Evolutionary conservation across 2,329 filamentous ascomycete species (phyloP).

Genomic region (Sordariomycetes sp.): DNA sequence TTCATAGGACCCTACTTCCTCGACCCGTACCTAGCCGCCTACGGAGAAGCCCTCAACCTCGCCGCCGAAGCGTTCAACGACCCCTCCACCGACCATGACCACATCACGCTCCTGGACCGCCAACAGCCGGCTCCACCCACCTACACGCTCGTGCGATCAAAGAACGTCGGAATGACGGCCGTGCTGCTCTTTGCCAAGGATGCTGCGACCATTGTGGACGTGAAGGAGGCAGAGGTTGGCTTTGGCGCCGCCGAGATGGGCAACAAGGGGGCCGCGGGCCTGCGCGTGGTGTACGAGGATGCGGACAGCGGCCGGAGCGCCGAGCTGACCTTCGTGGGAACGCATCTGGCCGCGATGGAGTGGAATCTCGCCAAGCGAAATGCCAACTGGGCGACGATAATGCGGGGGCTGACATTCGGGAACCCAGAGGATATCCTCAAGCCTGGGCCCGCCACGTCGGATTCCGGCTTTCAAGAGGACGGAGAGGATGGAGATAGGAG

Average conservation of each 20-base stretch:
- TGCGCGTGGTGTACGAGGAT: constrained; percentile 52
- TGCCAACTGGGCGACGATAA: constrained; percentile 78
- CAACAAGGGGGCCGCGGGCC: constrained; percentile 86
- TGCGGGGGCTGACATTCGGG: constrained; percentile 67
- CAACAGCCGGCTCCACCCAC: constrained; percentile 14
- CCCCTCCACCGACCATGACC: constrained; percentile 8
- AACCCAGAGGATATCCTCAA: constrained; percentile 32
- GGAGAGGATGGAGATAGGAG: background rate
- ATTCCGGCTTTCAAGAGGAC: constrained; percentile 10
- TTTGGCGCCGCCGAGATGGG: constrained; percentile 83
- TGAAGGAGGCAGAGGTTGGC: constrained; percentile 75
- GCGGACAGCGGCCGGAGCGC: constrained; percentile 28
- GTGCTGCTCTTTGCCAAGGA: constrained; percentile 75
- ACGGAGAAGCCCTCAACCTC: constrained; percentile 60
- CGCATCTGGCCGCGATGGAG: constrained; percentile 85
- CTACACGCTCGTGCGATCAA: constrained; percentile 61
- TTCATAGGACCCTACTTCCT: constrained; percentile 81
- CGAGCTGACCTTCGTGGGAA: constrained; percentile 74
- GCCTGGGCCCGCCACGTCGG: background rate
- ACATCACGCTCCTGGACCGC: constrained; percentile 13
- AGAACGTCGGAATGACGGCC: constrained; percentile 81
- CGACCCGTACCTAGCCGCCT: constrained; percentile 61
- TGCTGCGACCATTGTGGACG: constrained; percentile 44
- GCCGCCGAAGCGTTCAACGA: constrained; percentile 35
- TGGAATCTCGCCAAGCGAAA: constrained; percentile 66